These are phyloP conservation scores for Tetradesmus lagerheimii DNA, from an alignment of 139 green algal species.

Conservation along the genomic window DNA sequence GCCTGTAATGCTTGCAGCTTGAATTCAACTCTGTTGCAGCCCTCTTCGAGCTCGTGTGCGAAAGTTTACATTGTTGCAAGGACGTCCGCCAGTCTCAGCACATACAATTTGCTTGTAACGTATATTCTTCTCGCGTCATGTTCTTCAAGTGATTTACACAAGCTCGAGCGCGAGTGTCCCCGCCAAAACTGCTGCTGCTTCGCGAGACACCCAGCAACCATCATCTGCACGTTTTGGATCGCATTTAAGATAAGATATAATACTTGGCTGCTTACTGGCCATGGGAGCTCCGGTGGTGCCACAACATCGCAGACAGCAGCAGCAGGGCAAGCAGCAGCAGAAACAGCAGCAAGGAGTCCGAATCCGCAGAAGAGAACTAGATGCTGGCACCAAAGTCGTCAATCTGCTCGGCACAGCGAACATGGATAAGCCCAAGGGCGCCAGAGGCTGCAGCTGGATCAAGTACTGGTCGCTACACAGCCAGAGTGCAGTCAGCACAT, in stretches of 20 bases:
- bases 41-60: neutral
- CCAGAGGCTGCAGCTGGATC: constrained; percentile 14
- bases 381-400: neutral
- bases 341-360: neutral
- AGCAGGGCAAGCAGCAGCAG: neutral
- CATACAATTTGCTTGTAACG: too few relatives aligned
- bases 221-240: too few relatives aligned
- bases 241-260: neutral
- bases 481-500: neutral
- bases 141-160: neutral
- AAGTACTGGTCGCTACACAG: constrained; percentile 2
- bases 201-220: too few relatives aligned
- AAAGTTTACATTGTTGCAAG: neutral
- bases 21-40: neutral
- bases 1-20: neutral
- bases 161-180: neutral
- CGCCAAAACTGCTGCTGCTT: neutral
- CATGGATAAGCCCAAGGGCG: neutral
- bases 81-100: neutral
- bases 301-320: neutral
- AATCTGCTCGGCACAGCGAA: constrained; percentile 26
- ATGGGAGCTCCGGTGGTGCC: neutral
- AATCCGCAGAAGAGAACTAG: neutral
- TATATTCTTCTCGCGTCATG: too few relatives aligned
- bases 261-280: neutral